These are phyloP conservation scores for Capsella rubella DNA, from an alignment of 441 rosid species.

Conservation along the genomic window DNA sequence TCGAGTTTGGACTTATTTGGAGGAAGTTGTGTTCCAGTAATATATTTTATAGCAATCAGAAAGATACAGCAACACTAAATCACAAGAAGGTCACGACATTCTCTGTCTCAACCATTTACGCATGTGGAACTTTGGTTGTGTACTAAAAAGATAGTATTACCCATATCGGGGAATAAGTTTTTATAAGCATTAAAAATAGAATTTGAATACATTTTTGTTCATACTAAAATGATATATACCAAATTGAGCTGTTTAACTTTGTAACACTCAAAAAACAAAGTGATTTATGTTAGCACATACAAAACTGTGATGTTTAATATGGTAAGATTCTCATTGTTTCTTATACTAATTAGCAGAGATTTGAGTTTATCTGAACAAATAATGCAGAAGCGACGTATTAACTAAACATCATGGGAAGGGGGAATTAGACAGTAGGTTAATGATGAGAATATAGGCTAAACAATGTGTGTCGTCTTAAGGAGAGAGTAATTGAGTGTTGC, in stretches of 20 bases:
- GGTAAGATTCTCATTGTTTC: background rate
- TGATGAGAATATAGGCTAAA: constrained; percentile 32
- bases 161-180: background rate
- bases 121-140: constrained; percentile 28
- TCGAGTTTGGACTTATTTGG: constrained; percentile 32
- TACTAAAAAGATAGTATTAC: constrained; percentile 23
- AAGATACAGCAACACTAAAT: constrained; percentile 31
- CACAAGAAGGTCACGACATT: constrained; percentile 48
- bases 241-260: background rate
- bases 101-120: constrained; percentile 39
- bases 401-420: background rate
- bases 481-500: constrained; percentile 39
- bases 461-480: background rate
- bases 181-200: background rate
- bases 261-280: background rate
- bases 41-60: constrained; percentile 28
- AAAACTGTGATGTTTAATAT: background rate
- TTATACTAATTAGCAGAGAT: no score
- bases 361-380: constrained; percentile 23
- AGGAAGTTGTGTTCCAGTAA: constrained; percentile 24
- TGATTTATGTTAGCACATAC: background rate
- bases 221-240: background rate
- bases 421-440: constrained; percentile 22
- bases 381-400: constrained; percentile 19
- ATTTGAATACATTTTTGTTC: background rate